Conservation (phyloP, 495 filamentous ascomycete species). For the Cercophora samala region DNA sequence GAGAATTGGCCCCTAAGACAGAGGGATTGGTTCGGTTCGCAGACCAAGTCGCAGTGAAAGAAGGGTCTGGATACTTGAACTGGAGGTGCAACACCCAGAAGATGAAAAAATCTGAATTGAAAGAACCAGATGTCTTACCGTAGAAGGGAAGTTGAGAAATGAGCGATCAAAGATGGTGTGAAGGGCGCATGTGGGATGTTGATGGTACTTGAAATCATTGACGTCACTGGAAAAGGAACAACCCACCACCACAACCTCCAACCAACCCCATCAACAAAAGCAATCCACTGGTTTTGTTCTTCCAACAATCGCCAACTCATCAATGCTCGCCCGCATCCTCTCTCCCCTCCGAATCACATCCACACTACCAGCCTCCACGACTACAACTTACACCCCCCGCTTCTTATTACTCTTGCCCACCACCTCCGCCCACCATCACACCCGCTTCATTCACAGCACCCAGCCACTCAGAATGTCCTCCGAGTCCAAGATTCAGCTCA, state of each 20-base stretch:
- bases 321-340: background rate
- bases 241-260: background rate
- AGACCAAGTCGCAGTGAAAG: no score
- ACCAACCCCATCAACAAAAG: no score
- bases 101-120: no score
- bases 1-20: no score
- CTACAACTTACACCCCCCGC: background rate
- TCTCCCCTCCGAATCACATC: background rate
- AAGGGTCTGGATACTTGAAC: no score
- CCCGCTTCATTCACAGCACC: background rate
- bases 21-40: no score
- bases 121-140: no score
- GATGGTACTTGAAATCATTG: background rate
- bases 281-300: background rate
- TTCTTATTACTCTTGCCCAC: background rate
- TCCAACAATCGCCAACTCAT: background rate
- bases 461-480: background rate
- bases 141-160: background rate
- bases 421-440: background rate
- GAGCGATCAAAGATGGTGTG: background rate
- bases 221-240: background rate
- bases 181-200: background rate
- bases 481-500: conserved; percentile 13
- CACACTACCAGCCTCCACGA: background rate
- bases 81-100: no score